Percentiles rank a stretch among this genome's conserved stretches.
These are phyloP conservation scores for Spiraea crenata DNA, from an alignment of 331 rosid genomes.

Conservation along the genomic window DNA sequence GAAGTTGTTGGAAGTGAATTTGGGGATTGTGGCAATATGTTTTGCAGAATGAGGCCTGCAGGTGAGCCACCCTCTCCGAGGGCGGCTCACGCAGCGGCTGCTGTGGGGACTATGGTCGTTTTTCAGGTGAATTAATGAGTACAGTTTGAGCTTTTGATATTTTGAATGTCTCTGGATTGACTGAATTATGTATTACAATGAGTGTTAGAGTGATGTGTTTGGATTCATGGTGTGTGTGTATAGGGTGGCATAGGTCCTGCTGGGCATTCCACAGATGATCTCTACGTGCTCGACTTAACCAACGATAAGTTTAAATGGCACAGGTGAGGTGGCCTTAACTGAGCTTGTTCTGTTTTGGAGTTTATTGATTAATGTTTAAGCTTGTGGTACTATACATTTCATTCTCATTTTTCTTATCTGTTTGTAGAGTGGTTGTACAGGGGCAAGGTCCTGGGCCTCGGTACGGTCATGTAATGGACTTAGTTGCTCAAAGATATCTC, in stretches of 20 bases:
- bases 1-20: constrained; percentile 21
- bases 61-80: constrained; percentile 99
- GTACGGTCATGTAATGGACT: constrained; percentile 97
- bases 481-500: constrained; percentile 98
- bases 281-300: constrained; percentile 81
- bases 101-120: constrained; percentile 98
- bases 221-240: constrained; percentile 34
- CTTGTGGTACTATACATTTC: constrained; percentile 7
- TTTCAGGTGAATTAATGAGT: constrained; percentile 67
- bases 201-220: constrained; percentile 29
- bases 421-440: constrained; percentile 86
- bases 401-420: constrained; percentile 21
- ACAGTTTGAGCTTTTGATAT: background rate
- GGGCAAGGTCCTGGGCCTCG: constrained; percentile 99
- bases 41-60: constrained; percentile 72
- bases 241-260: constrained; percentile 99
- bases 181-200: background rate
- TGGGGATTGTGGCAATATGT: constrained; percentile 22
- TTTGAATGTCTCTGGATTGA: background rate
- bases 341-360: constrained; percentile 8
- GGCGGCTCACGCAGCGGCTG: constrained; percentile 95
- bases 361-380: constrained; percentile 26
- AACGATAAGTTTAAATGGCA: constrained; percentile 98
- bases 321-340: constrained; percentile 49
- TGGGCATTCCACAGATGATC: constrained; percentile 95